Percentiles rank a stretch among this genome's conserved stretches.
Conservation (phyloP, 1,284 basidiomycete genomes). For the Porogramme epimiltina region DNA sequence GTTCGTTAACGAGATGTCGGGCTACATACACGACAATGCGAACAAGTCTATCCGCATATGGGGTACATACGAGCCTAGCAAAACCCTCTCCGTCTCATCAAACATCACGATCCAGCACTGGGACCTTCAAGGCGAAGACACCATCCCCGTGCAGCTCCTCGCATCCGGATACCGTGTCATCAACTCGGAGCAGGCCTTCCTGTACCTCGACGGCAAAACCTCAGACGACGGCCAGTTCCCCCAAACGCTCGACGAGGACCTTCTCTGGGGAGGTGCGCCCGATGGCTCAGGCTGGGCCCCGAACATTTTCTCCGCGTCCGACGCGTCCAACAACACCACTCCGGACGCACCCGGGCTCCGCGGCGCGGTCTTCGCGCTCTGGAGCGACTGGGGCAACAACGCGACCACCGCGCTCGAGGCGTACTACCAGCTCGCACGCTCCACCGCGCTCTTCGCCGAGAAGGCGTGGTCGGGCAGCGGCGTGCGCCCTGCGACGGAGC, state of each 20-base stretch:
- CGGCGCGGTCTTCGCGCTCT: conserved; percentile 32
- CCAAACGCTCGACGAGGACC: conserved; percentile 28
- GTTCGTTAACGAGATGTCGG: conserved; percentile 36
- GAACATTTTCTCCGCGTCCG: conserved; percentile 30
- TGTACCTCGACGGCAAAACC: conserved; percentile 37
- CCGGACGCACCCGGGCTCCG: conserved; percentile 25
- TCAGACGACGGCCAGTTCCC: conserved; percentile 29
- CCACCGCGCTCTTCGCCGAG: conserved; percentile 30
- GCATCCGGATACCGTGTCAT: conserved; percentile 32
- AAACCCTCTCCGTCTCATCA: conserved; percentile 28
- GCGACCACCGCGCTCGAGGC: conserved; percentile 33
- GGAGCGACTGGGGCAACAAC: conserved; percentile 35
- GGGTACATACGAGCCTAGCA: conserved; percentile 37
- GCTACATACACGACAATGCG: conserved; percentile 23
- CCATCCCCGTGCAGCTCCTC: conserved; percentile 30
- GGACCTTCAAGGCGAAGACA: conserved; percentile 37
- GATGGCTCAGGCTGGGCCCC: conserved; percentile 32
- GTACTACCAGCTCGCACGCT: conserved; percentile 33
- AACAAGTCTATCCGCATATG: conserved; percentile 35
- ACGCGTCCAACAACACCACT: conserved; percentile 31
- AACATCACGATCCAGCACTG: conserved; percentile 41
- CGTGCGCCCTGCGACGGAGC: conserved; percentile 21
- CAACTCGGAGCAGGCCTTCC: conserved; percentile 35
- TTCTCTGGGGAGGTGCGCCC: conserved; percentile 32
- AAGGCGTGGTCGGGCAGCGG: conserved; percentile 31